Conservation (phyloP, 2,329 filamentous ascomycete species). For the Xylaria sp. region DNA sequence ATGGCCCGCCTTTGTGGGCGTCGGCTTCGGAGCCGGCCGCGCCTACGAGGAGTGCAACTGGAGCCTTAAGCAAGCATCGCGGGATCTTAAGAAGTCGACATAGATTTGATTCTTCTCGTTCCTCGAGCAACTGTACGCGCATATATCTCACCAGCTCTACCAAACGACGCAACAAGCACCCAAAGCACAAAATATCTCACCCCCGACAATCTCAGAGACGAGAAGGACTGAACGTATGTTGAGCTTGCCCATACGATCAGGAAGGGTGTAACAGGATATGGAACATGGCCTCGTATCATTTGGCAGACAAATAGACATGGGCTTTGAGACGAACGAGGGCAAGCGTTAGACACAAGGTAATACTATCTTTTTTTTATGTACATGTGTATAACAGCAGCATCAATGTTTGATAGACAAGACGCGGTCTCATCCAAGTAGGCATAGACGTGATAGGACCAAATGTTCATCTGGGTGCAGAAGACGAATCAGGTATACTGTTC, state of each 20-base stretch:
- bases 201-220: neutral
- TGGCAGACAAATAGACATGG: constrained; percentile 27
- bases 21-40: constrained; percentile 94
- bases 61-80: constrained; percentile 71
- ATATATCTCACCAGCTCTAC: constrained; percentile 18
- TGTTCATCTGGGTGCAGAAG: neutral
- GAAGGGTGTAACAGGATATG: constrained; percentile 15
- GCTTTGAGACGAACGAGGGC: constrained; percentile 25
- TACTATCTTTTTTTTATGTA: constrained; percentile 33
- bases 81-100: constrained; percentile 66
- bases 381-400: constrained; percentile 40
- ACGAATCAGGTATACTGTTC: neutral
- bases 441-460: constrained; percentile 21
- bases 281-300: constrained; percentile 22
- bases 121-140: constrained; percentile 6
- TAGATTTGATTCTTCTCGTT: constrained; percentile 14
- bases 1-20: constrained; percentile 95
- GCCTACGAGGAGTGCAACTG: constrained; percentile 99
- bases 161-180: constrained; percentile 22
- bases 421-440: constrained; percentile 23
- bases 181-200: constrained; percentile 12
- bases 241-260: neutral
- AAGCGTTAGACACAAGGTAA: constrained; percentile 24
- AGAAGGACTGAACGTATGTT: constrained; percentile 3
- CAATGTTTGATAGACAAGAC: constrained; percentile 37